phyloP scores from a whole-genome alignment of 106 monocot genomes.

The Allium sativum region DNA sequence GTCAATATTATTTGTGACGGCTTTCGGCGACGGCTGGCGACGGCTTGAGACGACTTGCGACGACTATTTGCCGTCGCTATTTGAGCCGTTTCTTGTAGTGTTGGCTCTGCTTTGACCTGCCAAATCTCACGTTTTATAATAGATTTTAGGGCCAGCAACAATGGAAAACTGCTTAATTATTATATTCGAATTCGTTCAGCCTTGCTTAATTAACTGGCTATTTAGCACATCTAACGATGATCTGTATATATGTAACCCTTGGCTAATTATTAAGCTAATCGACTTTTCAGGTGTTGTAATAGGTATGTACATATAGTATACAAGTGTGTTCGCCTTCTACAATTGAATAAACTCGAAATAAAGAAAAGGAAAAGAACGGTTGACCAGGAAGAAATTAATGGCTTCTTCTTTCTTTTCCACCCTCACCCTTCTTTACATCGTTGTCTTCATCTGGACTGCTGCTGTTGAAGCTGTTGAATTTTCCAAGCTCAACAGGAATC shows the following conservation, averaged over 20 bases:
- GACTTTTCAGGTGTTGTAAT: neutral
- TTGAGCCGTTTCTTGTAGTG: neutral
- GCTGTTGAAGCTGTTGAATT: constrained; percentile 25
- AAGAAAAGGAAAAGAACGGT: neutral
- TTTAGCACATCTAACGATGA: neutral
- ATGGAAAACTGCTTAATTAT: neutral
- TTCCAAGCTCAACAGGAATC: constrained; percentile 29
- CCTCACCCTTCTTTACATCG: constrained; percentile 9
- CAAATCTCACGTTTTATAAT: neutral
- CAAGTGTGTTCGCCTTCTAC: too few species aligned
- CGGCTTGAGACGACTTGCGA: too few species aligned
- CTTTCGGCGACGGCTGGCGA: too few species aligned
- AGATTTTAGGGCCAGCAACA: neutral
- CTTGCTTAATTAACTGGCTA: neutral
- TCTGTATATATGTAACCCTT: neutral
- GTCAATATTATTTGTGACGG: too few species aligned
- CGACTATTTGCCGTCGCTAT: neutral
- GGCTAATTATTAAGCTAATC: neutral
- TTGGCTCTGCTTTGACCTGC: neutral
- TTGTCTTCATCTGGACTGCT: constrained; percentile 1
- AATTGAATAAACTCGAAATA: too few species aligned
- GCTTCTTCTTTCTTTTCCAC: neutral
- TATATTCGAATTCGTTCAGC: too few species aligned
- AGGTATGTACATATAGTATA: too few species aligned
- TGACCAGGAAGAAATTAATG: neutral